These are phyloP conservation scores for Neoarthrinium moseri DNA, from an alignment of 2,329 filamentous ascomycete species.

Conservation along the genomic window DNA sequence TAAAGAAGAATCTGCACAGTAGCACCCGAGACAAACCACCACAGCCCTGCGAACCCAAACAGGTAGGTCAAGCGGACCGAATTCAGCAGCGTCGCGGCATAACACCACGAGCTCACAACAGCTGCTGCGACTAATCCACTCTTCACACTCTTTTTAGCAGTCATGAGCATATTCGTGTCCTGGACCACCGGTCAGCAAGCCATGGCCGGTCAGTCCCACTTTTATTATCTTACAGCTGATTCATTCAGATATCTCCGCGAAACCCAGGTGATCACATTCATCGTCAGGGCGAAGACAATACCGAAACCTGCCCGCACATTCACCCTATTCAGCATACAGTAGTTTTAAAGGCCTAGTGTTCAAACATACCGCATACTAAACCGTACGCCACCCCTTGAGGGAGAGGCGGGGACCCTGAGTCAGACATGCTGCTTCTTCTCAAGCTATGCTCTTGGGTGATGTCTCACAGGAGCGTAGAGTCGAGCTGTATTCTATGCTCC, in stretches of 20 bases:
- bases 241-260: constrained; percentile 11
- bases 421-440: background rate
- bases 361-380: constrained; percentile 8
- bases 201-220: no score
- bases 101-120: constrained; percentile 11
- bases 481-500: background rate
- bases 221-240: constrained; percentile 1
- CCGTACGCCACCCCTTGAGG: constrained; percentile 12
- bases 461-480: background rate
- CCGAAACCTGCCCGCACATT: constrained; percentile 11
- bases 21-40: constrained; percentile 12
- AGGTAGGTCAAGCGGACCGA: constrained; percentile 9
- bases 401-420: constrained; percentile 8
- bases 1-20: constrained; percentile 12
- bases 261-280: constrained; percentile 13
- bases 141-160: constrained; percentile 13
- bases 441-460: no score
- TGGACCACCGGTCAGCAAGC: background rate
- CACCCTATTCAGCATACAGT: background rate
- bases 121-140: constrained; percentile 10
- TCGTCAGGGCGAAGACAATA: constrained; percentile 12
- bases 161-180: constrained; percentile 14
- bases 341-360: background rate
- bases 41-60: constrained; percentile 12
- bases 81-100: constrained; percentile 9